Percentiles rank a stretch among this genome's conserved stretches.
Conservation (phyloP, 805 yeast genomes). For the Wickerhamiella vanderwaltii region DNA sequence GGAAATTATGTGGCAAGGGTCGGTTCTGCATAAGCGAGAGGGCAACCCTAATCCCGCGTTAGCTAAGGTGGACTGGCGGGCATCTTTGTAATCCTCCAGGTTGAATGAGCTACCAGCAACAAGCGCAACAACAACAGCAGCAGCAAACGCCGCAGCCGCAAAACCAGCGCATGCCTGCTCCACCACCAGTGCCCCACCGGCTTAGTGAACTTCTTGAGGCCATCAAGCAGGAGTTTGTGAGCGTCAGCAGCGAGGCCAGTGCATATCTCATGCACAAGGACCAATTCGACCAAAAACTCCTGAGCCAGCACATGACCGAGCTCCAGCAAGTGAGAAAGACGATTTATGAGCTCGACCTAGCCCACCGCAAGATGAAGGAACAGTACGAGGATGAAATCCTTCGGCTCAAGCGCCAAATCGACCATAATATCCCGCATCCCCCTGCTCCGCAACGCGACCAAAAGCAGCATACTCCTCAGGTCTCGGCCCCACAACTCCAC, state of each 20-base stretch:
- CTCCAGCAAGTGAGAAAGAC: conserved; percentile 90
- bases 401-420: conserved; percentile 75
- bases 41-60: too few species aligned
- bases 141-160: conserved; percentile 13
- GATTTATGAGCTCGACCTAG: conserved; percentile 84
- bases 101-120: conserved; percentile 12
- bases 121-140: conserved; percentile 11
- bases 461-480: conserved; percentile 12
- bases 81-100: too few species aligned
- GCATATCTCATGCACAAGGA: conserved; percentile 80
- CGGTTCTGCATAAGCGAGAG: too few species aligned
- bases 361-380: conserved; percentile 89
- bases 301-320: conserved; percentile 84
- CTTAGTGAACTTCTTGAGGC: conserved; percentile 80
- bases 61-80: too few species aligned
- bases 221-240: conserved; percentile 80
- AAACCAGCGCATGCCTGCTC: conserved; percentile 13
- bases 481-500: conserved; percentile 7
- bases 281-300: conserved; percentile 67
- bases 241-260: conserved; percentile 73
- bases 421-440: conserved; percentile 29
- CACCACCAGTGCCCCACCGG: conserved; percentile 20
- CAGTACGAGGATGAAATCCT: conserved; percentile 88
- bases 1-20: too few species aligned
- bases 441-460: conserved; percentile 26